Conservation (phyloP, 495 filamentous ascomycete genomes). For the Neurospora sp. region DNA sequence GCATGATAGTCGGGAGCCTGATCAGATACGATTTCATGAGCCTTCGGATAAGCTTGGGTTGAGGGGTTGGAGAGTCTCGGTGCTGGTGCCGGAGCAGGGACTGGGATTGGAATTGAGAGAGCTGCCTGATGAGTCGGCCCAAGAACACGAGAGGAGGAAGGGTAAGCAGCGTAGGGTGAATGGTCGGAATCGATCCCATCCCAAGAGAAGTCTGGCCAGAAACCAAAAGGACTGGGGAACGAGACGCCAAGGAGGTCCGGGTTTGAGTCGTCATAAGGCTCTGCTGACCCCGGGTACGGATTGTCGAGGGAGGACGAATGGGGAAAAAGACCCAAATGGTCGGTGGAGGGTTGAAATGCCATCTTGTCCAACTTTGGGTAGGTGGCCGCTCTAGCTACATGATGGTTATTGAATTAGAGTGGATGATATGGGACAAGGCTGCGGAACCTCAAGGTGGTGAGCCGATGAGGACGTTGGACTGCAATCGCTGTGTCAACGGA, state of each 20-base stretch:
- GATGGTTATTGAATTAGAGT: not conserved
- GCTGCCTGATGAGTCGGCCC: not conserved
- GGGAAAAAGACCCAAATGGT: not conserved
- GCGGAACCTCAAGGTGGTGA: not conserved
- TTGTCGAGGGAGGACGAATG: not conserved
- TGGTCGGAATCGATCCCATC: not conserved
- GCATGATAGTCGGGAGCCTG: not conserved
- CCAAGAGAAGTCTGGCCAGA: not conserved
- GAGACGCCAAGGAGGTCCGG: not conserved
- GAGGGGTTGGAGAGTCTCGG: not conserved
- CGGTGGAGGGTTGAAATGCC: not conserved
- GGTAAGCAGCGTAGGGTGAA: not conserved
- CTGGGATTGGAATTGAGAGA: not conserved
- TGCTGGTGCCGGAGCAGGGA: not conserved
- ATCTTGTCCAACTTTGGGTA: not conserved
- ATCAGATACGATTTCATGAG: not conserved
- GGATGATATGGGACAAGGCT: not conserved
- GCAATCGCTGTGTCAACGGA: not conserved
- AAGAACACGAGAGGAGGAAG: not conserved
- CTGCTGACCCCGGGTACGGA: not conserved
- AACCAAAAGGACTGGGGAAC: not conserved
- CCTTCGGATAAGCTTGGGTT: not conserved
- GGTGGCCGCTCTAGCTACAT: not conserved
- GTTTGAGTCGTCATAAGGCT: not conserved
- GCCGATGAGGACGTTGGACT: not conserved